Evolutionary conservation across 208 protist species (phyloP), one percentile per base, ranked within the genome.

Genomic region (Acanthamoeba royreba): DNA sequence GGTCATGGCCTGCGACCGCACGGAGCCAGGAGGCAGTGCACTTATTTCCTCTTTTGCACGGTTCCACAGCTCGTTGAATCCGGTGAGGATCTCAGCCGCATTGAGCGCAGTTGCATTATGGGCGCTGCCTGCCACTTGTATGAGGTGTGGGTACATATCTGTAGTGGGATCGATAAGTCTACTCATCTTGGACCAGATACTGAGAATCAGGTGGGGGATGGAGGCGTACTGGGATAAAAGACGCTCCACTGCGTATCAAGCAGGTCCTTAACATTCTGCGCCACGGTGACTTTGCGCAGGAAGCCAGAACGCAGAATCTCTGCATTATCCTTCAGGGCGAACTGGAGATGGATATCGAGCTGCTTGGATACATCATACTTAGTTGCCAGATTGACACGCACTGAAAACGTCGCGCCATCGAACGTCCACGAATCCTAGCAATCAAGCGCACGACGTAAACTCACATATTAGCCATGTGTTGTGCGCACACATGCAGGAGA

Each of bases 281-380:
- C 74, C 13, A 85, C 74, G 74, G 46, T 53, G 74, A 85, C 74
- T 45, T 85, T 85, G 74, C 74, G 74, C 74, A 85, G 46, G 74
- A 85, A 85, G 0, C 74, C 74, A 17, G 35, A 85, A 45, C 42
- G 31, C 43, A 85, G 74, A 15, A 85, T 38, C 43, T 53, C 17
- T 9, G 74, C 46, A 17, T 85, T 45, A 15, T 38, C 25, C 74
- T 35, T 15, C n/a, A n/a, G n/a, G 42, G 15, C 15, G 74, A 85
- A 85, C 74, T 85, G 74, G 25, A 85, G n/a, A 38, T 46, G 11
- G 42, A 85, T 45, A 25, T 85, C 42, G 8, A 85, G 43, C 74
- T 47, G 25, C 43, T 85, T 85, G 25, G 46, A 25, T 19, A 85
- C 74, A 31, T 52, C 74, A 31, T 53, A 85, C 43, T 85, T 85